These are phyloP conservation scores for Blastocladiella britannica DNA, from an alignment of 192 early-diverging fungal species.

Conservation along the genomic window DNA sequence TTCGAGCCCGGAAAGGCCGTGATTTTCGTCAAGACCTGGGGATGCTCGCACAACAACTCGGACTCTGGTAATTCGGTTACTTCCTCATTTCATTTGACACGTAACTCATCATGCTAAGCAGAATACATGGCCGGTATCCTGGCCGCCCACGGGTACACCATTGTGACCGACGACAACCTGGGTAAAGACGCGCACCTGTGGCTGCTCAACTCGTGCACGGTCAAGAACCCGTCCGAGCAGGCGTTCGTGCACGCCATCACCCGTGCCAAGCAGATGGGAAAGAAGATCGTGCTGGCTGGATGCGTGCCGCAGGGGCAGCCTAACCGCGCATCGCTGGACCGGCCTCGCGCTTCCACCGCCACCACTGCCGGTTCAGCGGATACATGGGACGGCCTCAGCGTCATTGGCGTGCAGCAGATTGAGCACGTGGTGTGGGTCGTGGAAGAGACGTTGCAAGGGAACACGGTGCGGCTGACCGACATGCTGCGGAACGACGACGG, in stretches of 20 bases:
- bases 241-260: conserved; percentile 31
- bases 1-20: conserved; percentile 24
- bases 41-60: conserved; percentile 19
- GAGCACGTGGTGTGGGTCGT: conserved; percentile 36
- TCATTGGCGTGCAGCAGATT: conserved; percentile 37
- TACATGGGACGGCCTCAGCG: conserved; percentile 19
- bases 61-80: not conserved
- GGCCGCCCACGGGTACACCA: conserved; percentile 20
- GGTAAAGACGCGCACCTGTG: conserved; percentile 24
- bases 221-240: conserved; percentile 33
- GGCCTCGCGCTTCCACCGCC: too few relatives aligned
- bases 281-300: conserved; percentile 32
- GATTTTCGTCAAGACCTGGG: conserved; percentile 30
- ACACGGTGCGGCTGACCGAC: conserved; percentile 17
- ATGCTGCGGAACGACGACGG: conserved; percentile 13
- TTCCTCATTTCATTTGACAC: not conserved
- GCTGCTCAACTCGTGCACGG: conserved; percentile 40
- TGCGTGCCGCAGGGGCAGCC: conserved; percentile 29
- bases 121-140: conserved; percentile 40
- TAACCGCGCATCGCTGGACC: too few relatives aligned
- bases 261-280: conserved; percentile 17
- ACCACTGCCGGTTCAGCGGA: too few relatives aligned
- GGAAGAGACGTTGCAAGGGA: conserved; percentile 34
- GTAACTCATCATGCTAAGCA: conserved; percentile 4
- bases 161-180: conserved; percentile 19